phyloP scores from a whole-genome alignment of 306 rosid genomes.

The Myrica gale region DNA sequence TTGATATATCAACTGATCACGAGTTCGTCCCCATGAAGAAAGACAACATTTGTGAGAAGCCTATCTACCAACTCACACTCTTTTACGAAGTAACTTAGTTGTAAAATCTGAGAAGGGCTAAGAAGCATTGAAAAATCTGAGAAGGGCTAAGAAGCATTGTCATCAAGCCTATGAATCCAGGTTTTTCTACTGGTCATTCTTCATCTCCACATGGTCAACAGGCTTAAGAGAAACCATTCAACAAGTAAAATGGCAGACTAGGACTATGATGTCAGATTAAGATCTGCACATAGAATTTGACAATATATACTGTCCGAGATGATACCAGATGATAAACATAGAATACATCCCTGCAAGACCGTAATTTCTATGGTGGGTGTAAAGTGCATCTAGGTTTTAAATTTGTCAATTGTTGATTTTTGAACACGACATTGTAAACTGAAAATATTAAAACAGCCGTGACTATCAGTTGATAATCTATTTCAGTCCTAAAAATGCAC shows the following conservation, averaged over 20 bases:
- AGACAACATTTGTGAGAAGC: not conserved
- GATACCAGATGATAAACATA: not conserved
- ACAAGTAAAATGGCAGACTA: not conserved
- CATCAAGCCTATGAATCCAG: not conserved
- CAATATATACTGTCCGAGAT: not conserved
- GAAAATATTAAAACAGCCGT: not conserved
- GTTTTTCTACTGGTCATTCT: not conserved
- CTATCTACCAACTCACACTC: not conserved
- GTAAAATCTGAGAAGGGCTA: not conserved
- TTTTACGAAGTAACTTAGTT: not conserved
- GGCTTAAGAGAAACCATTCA: not conserved
- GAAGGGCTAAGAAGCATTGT: not conserved
- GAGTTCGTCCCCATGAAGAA: not conserved
- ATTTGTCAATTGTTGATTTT: not conserved
- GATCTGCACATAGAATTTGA: not conserved
- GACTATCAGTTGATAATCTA: not conserved
- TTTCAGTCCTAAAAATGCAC: not conserved
- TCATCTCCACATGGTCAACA: not conserved
- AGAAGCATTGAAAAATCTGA: not conserved
- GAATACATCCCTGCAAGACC: not conserved
- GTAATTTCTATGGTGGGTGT: not conserved
- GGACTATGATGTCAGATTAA: not conserved
- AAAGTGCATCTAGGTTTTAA: no score
- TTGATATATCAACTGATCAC: not conserved
- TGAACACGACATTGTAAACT: not conserved